A percentile compares a stretch with the other conserved stretches of the same genome.
These are phyloP conservation scores for Cladosporium sp. DNA, from an alignment of 2,329 filamentous ascomycete species.

Conservation along the genomic window DNA sequence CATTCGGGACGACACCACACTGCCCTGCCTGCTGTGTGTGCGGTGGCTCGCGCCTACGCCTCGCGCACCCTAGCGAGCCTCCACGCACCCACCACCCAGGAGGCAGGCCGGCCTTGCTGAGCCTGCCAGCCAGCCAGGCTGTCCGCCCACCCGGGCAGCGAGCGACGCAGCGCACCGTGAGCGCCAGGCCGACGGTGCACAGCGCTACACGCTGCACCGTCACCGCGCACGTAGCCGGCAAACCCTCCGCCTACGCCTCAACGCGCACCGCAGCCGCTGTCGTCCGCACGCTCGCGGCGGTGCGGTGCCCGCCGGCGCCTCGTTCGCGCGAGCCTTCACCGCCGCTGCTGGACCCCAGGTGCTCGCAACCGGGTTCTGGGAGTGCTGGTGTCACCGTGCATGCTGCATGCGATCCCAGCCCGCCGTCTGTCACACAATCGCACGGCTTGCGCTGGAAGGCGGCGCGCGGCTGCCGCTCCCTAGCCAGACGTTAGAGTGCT, in stretches of 20 bases:
- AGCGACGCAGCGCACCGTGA: neutral
- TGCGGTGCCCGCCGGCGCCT: too few species aligned
- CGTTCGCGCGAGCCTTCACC: conserved; percentile 9
- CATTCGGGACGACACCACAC: neutral
- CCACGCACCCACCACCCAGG: too few species aligned
- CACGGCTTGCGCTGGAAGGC: neutral
- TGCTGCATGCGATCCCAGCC: conserved; percentile 1
- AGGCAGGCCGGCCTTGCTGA: neutral
- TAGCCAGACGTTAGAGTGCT: conserved; percentile 7
- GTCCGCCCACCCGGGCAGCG: neutral
- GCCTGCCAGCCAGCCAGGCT: neutral
- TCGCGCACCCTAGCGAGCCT: too few species aligned
- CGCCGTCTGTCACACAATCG: conserved; percentile 1
- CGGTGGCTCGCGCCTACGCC: neutral
- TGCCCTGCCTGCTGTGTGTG: too few species aligned
- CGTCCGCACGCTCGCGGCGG: neutral
- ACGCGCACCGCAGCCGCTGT: conserved; percentile 2
- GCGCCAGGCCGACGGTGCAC: neutral
- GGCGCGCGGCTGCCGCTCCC: neutral
- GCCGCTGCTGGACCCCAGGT: conserved; percentile 1
- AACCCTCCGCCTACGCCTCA: conserved; percentile 9
- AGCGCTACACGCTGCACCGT: neutral
- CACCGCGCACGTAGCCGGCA: neutral
- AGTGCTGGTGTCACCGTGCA: conserved; percentile 10
- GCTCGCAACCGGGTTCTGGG: conserved; percentile 12